Evolutionary conservation across 2,329 filamentous ascomycete species (phyloP), one percentile per base, ranked within the genome.

Genomic region (Alternaria viburni): DNA sequence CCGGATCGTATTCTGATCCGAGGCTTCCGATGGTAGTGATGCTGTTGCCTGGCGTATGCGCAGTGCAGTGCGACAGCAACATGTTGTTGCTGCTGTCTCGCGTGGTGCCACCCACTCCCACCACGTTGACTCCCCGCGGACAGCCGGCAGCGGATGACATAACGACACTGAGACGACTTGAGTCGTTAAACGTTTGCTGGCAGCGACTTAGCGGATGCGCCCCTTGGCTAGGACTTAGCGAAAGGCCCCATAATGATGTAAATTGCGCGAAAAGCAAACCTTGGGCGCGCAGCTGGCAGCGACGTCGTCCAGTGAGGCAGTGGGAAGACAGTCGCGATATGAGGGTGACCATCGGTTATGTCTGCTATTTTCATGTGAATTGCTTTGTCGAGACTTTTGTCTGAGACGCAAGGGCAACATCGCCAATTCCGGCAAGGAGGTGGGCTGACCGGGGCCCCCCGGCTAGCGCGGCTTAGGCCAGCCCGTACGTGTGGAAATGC

Each of bases 171-270:
- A 69, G 69, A 66, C 61, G 58, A 54, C 60, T 68, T 67, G 68
- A 63, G 63, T 68, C 61, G 65, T 59, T 61, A 55, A 67, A 67
- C 68, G 66, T 69, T 71, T 69, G 69, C 66, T 69, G 68, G 68
- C 63, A 66, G 57, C 58, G 52, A 59, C 49, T 62, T 69, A 66
- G 69, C 64, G 62, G 64, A 44, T 64, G 61, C 62, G 66, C 65
- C 62, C 62, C 57, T 65, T 54, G 59, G 47, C 56, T 49, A 47
- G 7, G 13, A 25, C 28, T 25, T 51, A 36, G 26, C 36, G 46
- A 36, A 43, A 46, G 52, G 54, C 49, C 30, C 66, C 69, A 67
- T 64, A 56, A 69, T 71, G 66, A 71, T 70, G 69, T 69, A 63
- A 57, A 54, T 36, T 61, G 50, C 57, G 46, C 52, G 19, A 61